Evolutionary conservation across 306 rosid genomes (phyloP).

Genomic region (Quercus gilva): DNA sequence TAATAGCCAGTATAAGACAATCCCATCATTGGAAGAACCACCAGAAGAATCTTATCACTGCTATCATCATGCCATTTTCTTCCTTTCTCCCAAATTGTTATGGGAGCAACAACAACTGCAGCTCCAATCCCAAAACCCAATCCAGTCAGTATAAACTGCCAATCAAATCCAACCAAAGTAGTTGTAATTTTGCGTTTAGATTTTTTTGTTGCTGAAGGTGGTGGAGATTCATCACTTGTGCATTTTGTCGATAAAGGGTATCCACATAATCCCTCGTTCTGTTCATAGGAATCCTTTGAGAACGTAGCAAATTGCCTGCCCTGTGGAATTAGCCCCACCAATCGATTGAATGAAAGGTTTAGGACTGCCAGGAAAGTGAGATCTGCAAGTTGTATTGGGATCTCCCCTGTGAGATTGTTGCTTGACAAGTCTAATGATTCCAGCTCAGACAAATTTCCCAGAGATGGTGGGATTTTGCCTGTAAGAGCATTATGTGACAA

Average conservation of each 20-base stretch:
- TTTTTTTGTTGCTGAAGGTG: background rate
- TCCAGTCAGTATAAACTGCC: slow-evolving; percentile 64
- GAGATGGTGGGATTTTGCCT: slow-evolving; percentile 34
- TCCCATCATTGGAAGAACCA: slow-evolving; percentile 57
- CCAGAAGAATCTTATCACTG: slow-evolving; percentile 50
- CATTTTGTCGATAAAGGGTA: slow-evolving; percentile 15
- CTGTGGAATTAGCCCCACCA: slow-evolving; percentile 30
- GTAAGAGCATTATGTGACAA: slow-evolving; percentile 18
- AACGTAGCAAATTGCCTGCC: slow-evolving; percentile 39
- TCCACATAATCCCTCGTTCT: slow-evolving; percentile 32
- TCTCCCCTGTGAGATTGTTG: slow-evolving; percentile 16
- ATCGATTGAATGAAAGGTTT: slow-evolving; percentile 35
- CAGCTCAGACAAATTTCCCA: slow-evolving; percentile 15
- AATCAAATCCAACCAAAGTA: slow-evolving; percentile 33
- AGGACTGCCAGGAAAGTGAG: slow-evolving; percentile 20
- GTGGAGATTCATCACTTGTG: accelerated
- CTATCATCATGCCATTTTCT: slow-evolving; percentile 58
- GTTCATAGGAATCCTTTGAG: slow-evolving; percentile 11
- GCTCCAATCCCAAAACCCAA: slow-evolving; percentile 86
- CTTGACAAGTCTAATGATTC: slow-evolving; percentile 41
- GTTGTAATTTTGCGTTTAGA: background rate
- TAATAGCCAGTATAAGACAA: slow-evolving; percentile 34
- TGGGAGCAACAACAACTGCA: slow-evolving; percentile 51
- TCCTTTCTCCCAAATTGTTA: slow-evolving; percentile 64
- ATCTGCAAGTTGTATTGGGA: slow-evolving; percentile 18